Base-by-base conservation (phyloP, 225 moss, liverwort and hornwort genomes). In the Asterella californica region DNA sequence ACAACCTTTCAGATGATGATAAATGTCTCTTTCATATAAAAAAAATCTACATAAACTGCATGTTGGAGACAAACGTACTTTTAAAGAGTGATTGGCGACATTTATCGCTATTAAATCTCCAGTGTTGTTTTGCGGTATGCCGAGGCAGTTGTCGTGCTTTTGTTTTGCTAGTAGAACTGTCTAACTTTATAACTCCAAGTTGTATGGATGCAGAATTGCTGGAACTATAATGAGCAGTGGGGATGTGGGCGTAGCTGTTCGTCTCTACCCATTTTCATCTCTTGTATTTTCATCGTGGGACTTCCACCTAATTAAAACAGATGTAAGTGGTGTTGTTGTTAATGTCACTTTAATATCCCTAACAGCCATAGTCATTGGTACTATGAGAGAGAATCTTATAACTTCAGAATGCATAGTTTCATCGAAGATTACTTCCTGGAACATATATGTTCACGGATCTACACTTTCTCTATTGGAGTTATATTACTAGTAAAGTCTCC, bases 201-300 rank as follows among this genome's bases (percentile, higher is more conserved):
- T 47, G 21, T 0, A 29, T 38, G 52, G 18, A 25, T 88, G 81
- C 88, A 96, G 96, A 79, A 96, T 94, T 63, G 87, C 91, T 17
- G 52, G 76, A 22, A 90, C 82, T 66, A 94, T 96, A 2, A 47
- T 91, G 70, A 78, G 84, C 76, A 82, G 81, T 77, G 89, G 89
- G 24, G 82, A 89, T 72, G 86, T 84, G 57, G 79, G 85, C 32
- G 68, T 87, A 54, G 77, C 90, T 75, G 79, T 88, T 75, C 85
- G 88, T 5, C 79, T 90, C n/a, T 94, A 90, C 67, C 96, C 96
- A 11, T 91, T 86, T 84, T 84, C 94, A 0, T 80, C 90, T 54
- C 77, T 96, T 52, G 88, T 91, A 14, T 91, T 96, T 90, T 86
- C 96, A 37, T 90, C 96, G 24, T 96, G 96, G 96, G 96, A 96